Evolutionary conservation across 441 rosid species (phyloP).

Genomic region (Gossypium gossypioides): DNA sequence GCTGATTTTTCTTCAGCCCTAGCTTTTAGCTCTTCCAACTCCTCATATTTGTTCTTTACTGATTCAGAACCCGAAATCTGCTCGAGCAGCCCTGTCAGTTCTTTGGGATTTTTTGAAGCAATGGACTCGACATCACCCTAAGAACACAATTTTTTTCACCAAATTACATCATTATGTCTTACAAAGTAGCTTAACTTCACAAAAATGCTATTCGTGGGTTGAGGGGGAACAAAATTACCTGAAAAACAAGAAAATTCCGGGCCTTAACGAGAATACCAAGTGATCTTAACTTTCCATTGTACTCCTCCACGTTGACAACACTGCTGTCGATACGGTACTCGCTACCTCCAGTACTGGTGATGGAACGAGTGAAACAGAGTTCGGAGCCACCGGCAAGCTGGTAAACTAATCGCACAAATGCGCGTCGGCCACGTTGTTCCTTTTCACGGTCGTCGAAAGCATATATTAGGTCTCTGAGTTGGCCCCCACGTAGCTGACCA

Average conservation of each 20-base stretch:
- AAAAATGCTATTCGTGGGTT: not conserved
- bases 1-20: slow-evolving; percentile 82
- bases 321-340: slow-evolving; percentile 79
- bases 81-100: slow-evolving; percentile 81
- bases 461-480: slow-evolving; percentile 88
- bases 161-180: not conserved
- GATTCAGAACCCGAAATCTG: slow-evolving; percentile 97
- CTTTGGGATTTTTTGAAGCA: slow-evolving; percentile 94
- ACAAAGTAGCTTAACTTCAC: not conserved
- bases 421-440: slow-evolving; percentile 81
- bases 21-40: slow-evolving; percentile 64
- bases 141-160: slow-evolving; percentile 11
- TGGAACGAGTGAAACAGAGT: slow-evolving; percentile 72
- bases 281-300: slow-evolving; percentile 61
- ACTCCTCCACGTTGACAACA: slow-evolving; percentile 84
- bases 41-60: slow-evolving; percentile 82
- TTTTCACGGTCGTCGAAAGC: slow-evolving; percentile 88
- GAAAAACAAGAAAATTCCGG: slow-evolving; percentile 90
- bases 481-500: slow-evolving; percentile 91
- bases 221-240: slow-evolving; percentile 37
- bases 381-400: slow-evolving; percentile 58
- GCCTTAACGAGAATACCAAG: slow-evolving; percentile 96
- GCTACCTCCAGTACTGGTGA: slow-evolving; percentile 69
- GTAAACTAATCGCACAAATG: slow-evolving; percentile 77
- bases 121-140: slow-evolving; percentile 99